phyloP scores from a whole-genome alignment of 2,329 filamentous ascomycete genomes.

The Triangularia setosa region DNA sequence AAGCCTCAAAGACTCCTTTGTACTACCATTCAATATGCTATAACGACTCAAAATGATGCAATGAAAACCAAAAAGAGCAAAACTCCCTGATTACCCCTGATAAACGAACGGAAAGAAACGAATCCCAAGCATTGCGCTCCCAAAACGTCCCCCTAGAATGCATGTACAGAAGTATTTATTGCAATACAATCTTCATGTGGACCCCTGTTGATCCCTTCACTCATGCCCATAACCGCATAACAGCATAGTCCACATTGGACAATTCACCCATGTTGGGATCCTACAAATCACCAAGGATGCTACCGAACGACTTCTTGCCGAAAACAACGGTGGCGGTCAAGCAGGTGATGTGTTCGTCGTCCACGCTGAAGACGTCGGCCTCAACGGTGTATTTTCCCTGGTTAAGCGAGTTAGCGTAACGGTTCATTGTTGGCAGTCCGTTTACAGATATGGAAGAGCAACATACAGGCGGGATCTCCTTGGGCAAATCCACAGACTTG shows the following conservation, averaged over 20 bases:
- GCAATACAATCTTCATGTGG: neutral
- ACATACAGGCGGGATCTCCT: slow-evolving; percentile 83
- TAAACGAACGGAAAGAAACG: neutral
- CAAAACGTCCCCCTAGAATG: neutral
- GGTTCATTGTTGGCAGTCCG: neutral
- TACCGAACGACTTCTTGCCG: slow-evolving; percentile 35
- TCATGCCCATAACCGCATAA: neutral
- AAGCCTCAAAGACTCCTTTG: slow-evolving; percentile 1
- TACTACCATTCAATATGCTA: slow-evolving; percentile 5
- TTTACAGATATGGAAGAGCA: no score
- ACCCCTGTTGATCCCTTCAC: neutral
- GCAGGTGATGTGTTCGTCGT: slow-evolving; percentile 77
- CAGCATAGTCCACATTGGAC: neutral
- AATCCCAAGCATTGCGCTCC: neutral
- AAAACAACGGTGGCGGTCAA: slow-evolving; percentile 72
- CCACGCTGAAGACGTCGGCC: slow-evolving; percentile 75
- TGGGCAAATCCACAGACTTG: slow-evolving; percentile 82
- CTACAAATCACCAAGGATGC: slow-evolving; percentile 38
- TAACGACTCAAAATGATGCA: neutral
- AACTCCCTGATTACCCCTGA: neutral
- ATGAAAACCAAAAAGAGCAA: neutral
- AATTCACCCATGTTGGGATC: neutral
- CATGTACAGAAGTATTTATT: neutral
- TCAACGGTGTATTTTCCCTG: slow-evolving; percentile 87
- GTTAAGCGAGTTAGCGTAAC: slow-evolving; percentile 20